Evolutionary conservation across 768 basidiomycete genomes (phyloP), one percentile per base, ranked within the genome.

Genomic region (Lactifluus pinguis): DNA sequence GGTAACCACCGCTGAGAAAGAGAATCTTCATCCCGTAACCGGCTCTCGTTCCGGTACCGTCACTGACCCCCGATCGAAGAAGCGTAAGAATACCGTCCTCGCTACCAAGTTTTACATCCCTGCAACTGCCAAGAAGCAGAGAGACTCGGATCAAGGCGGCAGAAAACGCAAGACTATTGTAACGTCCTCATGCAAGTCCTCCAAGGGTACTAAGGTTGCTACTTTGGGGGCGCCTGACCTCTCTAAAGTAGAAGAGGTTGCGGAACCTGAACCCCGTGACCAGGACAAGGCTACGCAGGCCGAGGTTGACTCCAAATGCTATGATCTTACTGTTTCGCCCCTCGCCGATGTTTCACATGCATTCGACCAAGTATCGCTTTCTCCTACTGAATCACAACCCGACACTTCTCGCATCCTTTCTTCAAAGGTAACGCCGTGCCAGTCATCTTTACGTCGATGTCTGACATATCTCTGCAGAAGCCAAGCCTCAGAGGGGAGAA

Each of bases 291-390:
- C 78, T 41, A 69, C 76, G 15, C 85, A 89, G 68, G 77, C 76
- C 3, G 72, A 76, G 45, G 83, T 86, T 55, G 83, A 89, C 67
- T 82, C 88, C n/a, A 80, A 80, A 53, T 89, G 88, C 73, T 88
- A 89, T 68, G 88, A 89, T 67, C 69, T 90, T 65, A 91, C 88
- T 5, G 88, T 91, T 65, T 75, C 80, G 67, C 89, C 89, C 48
- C 72, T 91, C 65, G 89, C 89, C 41, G 88, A 91, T 70, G 83
- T 91, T 51, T 85, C 72, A 78, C 45, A 80, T 62, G 89, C 89
- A 0, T 89, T 86, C 68, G 84, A 84, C 51, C 63, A 68, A 53
- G 59, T 66, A 21, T 65, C 66, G 19, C 36, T 63, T 29, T 48
- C 60, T 19, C 49, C 67, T 52, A 59, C 59, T n/a, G 65, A 68